Evolutionary conservation across 2,329 filamentous ascomycete species (phyloP), one percentile per base, ranked within the genome.

Genomic region (Colletotrichum limetticola): DNA sequence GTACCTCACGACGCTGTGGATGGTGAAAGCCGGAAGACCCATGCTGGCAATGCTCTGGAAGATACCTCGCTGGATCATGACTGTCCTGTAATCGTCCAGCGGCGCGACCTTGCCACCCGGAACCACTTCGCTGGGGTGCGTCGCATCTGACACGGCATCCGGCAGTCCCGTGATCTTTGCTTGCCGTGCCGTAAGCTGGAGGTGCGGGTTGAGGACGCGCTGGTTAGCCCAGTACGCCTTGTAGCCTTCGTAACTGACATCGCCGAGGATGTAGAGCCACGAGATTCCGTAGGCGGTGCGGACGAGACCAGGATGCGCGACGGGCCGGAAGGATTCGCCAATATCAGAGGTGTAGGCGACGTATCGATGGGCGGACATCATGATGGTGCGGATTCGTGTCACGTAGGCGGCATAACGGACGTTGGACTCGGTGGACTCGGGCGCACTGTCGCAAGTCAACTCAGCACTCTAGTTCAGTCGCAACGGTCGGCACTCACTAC

Each of bases 341-440:
- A 99, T 96, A 79, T 98, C 96, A 24, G 93, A 95, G 0, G 97
- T 98, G 82, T 99, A 99, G 69, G 97, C 97, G 61, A 99, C 95
- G 80, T 99, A 99, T 79, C 97, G 92, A 79, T 98, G 97, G 4
- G 95, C 95, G 19, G 94, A 95, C 77, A 95, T 86, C 79, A 99
- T 91, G 76, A 98, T 94, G 8, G 95, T 98, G 74, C 94, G 92
- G 75, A 97, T 85, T 61, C 97, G 92, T 73, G 92, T 91, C 60
- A 95, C 94, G 84, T 99, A 99, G 77, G 94, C 97, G 70, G 95
- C 96, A 84, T 98, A 99, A 79, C 97, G 93, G 79, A 97, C 86
- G 77, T 91, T 92, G 77, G 91, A 93, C 67, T 98, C 94, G 72
- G 95, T 98, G 5, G 95, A 94, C 78, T 97, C 93, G 69, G 91